A percentile compares a stretch with the other conserved stretches of the same genome.
Evolutionary conservation across 2,329 filamentous ascomycete species (phyloP).

Genomic region (Fusarium hainanense): DNA sequence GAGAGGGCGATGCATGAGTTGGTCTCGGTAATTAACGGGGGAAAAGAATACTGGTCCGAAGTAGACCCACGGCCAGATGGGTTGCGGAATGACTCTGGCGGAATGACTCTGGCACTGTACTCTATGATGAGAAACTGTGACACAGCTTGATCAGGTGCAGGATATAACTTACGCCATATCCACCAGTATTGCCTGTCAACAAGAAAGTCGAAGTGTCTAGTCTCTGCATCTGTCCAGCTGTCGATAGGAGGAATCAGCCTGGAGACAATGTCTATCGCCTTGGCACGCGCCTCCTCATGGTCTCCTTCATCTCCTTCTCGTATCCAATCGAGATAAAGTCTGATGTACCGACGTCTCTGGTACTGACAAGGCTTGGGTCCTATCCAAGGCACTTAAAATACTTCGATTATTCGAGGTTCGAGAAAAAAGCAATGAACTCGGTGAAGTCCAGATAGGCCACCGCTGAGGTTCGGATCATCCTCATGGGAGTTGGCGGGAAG

Average conservation of each 20-base stretch:
- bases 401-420: background rate
- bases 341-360: background rate
- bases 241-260: background rate
- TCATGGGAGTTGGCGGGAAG: background rate
- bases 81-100: background rate
- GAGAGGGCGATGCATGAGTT: background rate
- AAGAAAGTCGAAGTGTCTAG: background rate
- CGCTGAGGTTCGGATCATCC: background rate
- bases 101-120: background rate
- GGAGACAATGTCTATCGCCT: background rate
- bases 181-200: background rate
- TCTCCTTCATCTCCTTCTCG: background rate
- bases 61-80: background rate
- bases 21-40: fast-evolving
- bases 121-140: background rate
- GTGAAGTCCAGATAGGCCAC: background rate
- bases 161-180: background rate
- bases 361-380: background rate
- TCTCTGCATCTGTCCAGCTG: background rate
- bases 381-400: background rate
- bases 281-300: background rate
- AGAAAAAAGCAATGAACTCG: background rate
- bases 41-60: background rate
- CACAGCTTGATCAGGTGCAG: background rate
- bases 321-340: background rate